These are phyloP conservation scores for Penicillium fuscoglaucum DNA, from an alignment of 2,329 filamentous ascomycete species.

Conservation along the genomic window DNA sequence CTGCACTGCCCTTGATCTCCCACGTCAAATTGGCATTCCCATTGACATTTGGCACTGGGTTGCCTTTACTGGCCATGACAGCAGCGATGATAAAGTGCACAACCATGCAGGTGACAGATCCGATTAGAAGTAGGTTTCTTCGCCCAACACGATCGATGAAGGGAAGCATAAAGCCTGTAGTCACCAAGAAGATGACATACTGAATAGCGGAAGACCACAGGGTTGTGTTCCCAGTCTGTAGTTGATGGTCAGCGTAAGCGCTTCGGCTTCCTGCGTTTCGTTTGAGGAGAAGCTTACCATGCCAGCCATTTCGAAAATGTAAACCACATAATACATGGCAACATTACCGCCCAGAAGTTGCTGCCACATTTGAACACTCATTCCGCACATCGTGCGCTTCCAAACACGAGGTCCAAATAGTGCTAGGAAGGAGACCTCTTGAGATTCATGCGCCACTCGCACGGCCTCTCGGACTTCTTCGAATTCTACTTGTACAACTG, in stretches of 20 bases:
- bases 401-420: slow-evolving; percentile 53
- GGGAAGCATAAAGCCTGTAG: slow-evolving; percentile 52
- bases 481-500: slow-evolving; percentile 57
- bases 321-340: slow-evolving; percentile 61
- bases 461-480: slow-evolving; percentile 40
- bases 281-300: slow-evolving; percentile 36
- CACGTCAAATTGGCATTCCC: slow-evolving; percentile 50
- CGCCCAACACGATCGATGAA: slow-evolving; percentile 54
- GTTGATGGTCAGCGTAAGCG: slow-evolving; percentile 3
- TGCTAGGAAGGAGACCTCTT: slow-evolving; percentile 38
- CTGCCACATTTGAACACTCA: slow-evolving; percentile 58
- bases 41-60: slow-evolving; percentile 47
- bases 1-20: slow-evolving; percentile 51
- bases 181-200: slow-evolving; percentile 58
- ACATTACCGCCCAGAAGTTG: slow-evolving; percentile 60
- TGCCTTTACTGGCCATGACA: slow-evolving; percentile 52
- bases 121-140: slow-evolving; percentile 49
- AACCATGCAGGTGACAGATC: slow-evolving; percentile 48
- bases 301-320: slow-evolving; percentile 61
- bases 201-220: slow-evolving; percentile 58
- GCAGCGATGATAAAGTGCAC: slow-evolving; percentile 57
- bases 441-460: slow-evolving; percentile 33
- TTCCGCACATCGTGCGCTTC: slow-evolving; percentile 54
- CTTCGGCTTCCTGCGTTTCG: background rate
- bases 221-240: slow-evolving; percentile 39